Percentiles rank a stretch among this genome's conserved stretches.
Conservation (phyloP, 805 yeast genomes). For the Yamadazyma phyllophila region DNA sequence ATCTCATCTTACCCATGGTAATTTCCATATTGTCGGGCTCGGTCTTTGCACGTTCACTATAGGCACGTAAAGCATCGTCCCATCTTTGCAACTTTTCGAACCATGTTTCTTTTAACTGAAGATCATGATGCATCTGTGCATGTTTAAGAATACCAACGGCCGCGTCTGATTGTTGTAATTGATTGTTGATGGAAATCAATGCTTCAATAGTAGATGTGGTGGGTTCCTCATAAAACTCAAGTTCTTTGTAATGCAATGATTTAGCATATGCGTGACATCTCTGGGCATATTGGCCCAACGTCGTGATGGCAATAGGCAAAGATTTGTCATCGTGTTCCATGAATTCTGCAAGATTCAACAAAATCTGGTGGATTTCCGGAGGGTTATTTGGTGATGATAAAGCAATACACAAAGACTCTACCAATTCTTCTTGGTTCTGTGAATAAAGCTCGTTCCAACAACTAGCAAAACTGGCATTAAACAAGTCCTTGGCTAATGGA, state of each 20-base stretch:
- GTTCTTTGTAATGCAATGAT: slow-evolving; percentile 92
- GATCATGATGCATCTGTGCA: slow-evolving; percentile 85
- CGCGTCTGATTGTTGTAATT: slow-evolving; percentile 94
- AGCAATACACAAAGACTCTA: slow-evolving; percentile 81
- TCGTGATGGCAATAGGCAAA: slow-evolving; percentile 84
- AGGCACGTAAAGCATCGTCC: slow-evolving; percentile 96
- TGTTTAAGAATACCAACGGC: slow-evolving; percentile 95
- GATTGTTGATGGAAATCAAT: slow-evolving; percentile 87
- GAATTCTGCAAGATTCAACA: slow-evolving; percentile 87
- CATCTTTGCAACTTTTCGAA: slow-evolving; percentile 94
- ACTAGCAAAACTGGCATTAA: slow-evolving; percentile 92
- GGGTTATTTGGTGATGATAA: slow-evolving; percentile 88
- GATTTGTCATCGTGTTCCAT: slow-evolving; percentile 98
- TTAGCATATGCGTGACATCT: slow-evolving; percentile 97
- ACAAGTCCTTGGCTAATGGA: slow-evolving; percentile 85
- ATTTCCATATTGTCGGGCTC: slow-evolving; percentile 78
- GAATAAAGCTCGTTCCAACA: slow-evolving; percentile 93
- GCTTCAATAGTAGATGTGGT: slow-evolving; percentile 90
- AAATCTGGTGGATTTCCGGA: slow-evolving; percentile 90
- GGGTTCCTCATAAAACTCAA: slow-evolving; percentile 92
- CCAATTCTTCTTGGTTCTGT: slow-evolving; percentile 85
- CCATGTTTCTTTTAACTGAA: slow-evolving; percentile 96
- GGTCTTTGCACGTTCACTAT: slow-evolving; percentile 67
- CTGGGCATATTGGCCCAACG: slow-evolving; percentile 89
- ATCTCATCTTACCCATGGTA: slow-evolving; percentile 96